A percentile compares a stretch with the other conserved stretches of the same genome.
These are phyloP conservation scores for Lasiodiplodia theobromae DNA, from an alignment of 2,329 filamentous ascomycete species.

Conservation along the genomic window DNA sequence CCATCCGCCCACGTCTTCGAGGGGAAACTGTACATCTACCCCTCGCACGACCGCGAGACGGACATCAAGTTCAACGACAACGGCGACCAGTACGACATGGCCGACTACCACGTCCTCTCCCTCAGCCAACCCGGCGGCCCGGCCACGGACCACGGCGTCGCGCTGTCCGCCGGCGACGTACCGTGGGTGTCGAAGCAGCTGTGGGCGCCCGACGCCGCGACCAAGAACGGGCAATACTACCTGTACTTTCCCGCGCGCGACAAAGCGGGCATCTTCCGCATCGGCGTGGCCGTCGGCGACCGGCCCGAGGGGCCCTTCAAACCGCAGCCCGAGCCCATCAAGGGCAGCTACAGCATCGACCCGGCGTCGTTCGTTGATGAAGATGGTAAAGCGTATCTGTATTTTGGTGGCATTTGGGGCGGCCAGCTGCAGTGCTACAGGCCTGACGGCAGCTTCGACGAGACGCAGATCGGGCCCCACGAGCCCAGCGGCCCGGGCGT, in stretches of 20 bases:
- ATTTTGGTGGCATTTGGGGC: conserved; percentile 83
- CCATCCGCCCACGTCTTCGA: conserved; percentile 83
- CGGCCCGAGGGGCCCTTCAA: conserved; percentile 73
- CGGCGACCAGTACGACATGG: conserved; percentile 86
- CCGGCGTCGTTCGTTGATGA: conserved; percentile 78
- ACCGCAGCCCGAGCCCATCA: conserved; percentile 69
- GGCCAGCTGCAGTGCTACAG: conserved; percentile 80
- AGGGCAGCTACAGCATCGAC: conserved; percentile 77
- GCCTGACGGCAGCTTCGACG: conserved; percentile 65
- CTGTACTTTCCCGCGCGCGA: conserved; percentile 80
- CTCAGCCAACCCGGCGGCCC: conserved; percentile 61
- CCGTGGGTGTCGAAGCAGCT: conserved; percentile 82
- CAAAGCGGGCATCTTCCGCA: conserved; percentile 72
- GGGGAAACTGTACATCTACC: conserved; percentile 77
- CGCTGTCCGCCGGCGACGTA: conserved; percentile 69
- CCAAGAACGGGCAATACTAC: conserved; percentile 74
- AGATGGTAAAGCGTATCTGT: conserved; percentile 70
- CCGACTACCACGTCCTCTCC: conserved; percentile 81
- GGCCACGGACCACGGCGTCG: conserved; percentile 77
- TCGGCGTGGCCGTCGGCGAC: conserved; percentile 72
- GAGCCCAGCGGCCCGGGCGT: conserved; percentile 62
- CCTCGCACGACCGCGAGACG: conserved; percentile 79
- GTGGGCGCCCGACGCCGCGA: conserved; percentile 80
- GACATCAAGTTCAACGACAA: conserved; percentile 81
- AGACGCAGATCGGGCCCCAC: conserved; percentile 60